Evolutionary conservation across 345 rosid species (phyloP), one percentile per base, ranked within the genome.

Genomic region (Aurinia saxatilis): DNA sequence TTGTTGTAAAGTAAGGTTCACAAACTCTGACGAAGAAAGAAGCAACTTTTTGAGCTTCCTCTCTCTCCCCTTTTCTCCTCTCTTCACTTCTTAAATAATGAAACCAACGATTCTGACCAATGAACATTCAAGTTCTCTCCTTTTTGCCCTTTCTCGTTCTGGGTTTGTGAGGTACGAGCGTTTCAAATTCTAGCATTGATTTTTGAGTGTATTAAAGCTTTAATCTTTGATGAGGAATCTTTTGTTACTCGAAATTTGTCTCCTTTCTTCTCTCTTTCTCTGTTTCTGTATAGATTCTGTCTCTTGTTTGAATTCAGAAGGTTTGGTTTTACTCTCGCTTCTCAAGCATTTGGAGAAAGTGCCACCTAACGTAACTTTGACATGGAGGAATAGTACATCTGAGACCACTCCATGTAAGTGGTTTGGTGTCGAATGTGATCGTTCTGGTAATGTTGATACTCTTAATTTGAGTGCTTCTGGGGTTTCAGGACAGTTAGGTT

Each of bases 401-500:
- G 74, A 77, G 52, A 19, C 80, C 63, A 74, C 61, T 63, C 86
- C 89, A 0, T 85, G 96, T 65, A 52, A 69, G 14, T 88, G 96
- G 96, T 48, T 66, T 5, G 90, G 92, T 41, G 51, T 88, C 31
- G 50, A 11, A 14, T 83, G 90, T 68, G 78, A 80, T 35, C 12
- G 2, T 13, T n/a, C n/a, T 50, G 53, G 27, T 16, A 35, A 40
- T 41, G 90, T 81, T 0, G 50, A 74, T 39, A 30, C 73, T 41
- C 63, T 91, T 7, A 61, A 82, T 59, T 79, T 91, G 62, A 46
- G 83, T 5, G 11, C 63, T n/a, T 63, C 46, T 60, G 74, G 70
- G 52, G 58, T 87, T 76, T 84, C 84, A 39, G 96, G 93, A 2
- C 79, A 51, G 15, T 38, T 91, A 19, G 82, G 84, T 31, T 76